phyloP scores from a whole-genome alignment of 1,139 yeast species.

The Trichomonascaceae sp. region DNA sequence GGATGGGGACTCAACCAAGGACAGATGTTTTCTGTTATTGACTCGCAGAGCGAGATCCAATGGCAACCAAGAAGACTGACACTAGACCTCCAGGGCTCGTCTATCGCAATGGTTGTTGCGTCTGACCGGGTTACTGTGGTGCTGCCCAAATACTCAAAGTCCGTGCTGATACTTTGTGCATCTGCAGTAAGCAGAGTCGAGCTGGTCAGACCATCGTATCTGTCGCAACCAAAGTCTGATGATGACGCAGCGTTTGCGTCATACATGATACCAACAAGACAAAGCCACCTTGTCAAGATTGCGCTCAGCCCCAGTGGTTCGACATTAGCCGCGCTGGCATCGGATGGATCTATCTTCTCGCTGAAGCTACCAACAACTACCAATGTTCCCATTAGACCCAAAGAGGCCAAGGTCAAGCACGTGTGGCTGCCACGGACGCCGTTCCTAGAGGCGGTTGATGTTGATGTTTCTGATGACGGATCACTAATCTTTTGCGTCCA shows the following conservation, averaged over 20 bases:
- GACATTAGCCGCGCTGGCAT: background rate
- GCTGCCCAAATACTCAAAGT: slow-evolving; percentile 39
- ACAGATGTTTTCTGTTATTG: slow-evolving; percentile 36
- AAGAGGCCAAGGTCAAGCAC: slow-evolving; percentile 8
- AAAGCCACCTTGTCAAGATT: slow-evolving; percentile 11
- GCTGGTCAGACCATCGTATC: slow-evolving; percentile 11
- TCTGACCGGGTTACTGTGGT: slow-evolving; percentile 65
- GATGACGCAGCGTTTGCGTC: slow-evolving; percentile 12
- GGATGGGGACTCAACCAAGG: slow-evolving; percentile 83
- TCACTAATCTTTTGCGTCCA: slow-evolving; percentile 53
- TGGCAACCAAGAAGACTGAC: slow-evolving; percentile 30
- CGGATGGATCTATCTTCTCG: background rate
- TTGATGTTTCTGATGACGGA: slow-evolving; percentile 59
- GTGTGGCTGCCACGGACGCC: slow-evolving; percentile 26
- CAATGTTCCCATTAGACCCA: slow-evolving; percentile 4
- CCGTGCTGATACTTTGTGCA: slow-evolving; percentile 49
- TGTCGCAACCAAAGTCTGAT: slow-evolving; percentile 4
- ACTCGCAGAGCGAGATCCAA: slow-evolving; percentile 29
- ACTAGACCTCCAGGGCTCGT: slow-evolving; percentile 33
- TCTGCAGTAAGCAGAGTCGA: slow-evolving; percentile 42
- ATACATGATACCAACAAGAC: background rate
- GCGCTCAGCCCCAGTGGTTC: background rate
- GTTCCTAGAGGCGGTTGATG: slow-evolving; percentile 33
- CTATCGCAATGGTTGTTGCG: slow-evolving; percentile 46
- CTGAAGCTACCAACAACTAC: too few relatives aligned